These are phyloP conservation scores for Linnemannia exigua DNA, from an alignment of 192 early-diverging fungal genomes.

Conservation along the genomic window DNA sequence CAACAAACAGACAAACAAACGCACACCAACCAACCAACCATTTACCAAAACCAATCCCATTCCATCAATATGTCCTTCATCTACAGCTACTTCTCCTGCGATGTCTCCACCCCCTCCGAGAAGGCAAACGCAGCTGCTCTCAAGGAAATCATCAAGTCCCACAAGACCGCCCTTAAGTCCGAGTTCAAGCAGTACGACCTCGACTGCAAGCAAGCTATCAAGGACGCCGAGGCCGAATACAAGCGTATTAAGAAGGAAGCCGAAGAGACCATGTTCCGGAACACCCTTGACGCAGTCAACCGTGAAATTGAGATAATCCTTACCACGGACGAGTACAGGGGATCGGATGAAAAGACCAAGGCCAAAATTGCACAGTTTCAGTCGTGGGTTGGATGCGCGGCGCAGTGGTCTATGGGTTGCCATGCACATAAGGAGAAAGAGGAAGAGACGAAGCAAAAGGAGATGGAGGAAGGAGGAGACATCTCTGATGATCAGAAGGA, in stretches of 20 bases:
- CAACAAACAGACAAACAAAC: not conserved
- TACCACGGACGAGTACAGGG: slow-evolving; percentile 11
- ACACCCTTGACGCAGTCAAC: not conserved
- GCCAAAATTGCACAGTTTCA: slow-evolving; percentile 21
- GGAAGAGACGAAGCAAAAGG: not conserved
- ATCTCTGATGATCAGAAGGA: not conserved
- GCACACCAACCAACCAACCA: not conserved
- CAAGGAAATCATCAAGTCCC: slow-evolving; percentile 18
- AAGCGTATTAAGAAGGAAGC: slow-evolving; percentile 11
- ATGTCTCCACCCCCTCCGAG: slow-evolving; percentile 12
- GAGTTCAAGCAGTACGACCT: slow-evolving; percentile 10
- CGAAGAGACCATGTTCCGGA: slow-evolving; percentile 1
- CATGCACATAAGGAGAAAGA: not conserved
- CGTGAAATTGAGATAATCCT: slow-evolving; percentile 11
- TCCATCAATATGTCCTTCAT: slow-evolving; percentile 21
- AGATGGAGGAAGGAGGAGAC: not conserved
- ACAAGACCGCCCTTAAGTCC: slow-evolving; percentile 10
- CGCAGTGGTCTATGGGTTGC: not conserved
- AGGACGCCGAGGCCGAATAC: slow-evolving; percentile 24
- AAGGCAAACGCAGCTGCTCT: slow-evolving; percentile 25
- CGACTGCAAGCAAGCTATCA: slow-evolving; percentile 24
- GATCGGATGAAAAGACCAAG: slow-evolving; percentile 27
- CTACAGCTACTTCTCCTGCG: slow-evolving; percentile 18
- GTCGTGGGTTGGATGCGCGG: not conserved
- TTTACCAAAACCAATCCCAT: not conserved